phyloP scores from a whole-genome alignment of 1,139 yeast species.

The Sugiyamaella pinicola region DNA sequence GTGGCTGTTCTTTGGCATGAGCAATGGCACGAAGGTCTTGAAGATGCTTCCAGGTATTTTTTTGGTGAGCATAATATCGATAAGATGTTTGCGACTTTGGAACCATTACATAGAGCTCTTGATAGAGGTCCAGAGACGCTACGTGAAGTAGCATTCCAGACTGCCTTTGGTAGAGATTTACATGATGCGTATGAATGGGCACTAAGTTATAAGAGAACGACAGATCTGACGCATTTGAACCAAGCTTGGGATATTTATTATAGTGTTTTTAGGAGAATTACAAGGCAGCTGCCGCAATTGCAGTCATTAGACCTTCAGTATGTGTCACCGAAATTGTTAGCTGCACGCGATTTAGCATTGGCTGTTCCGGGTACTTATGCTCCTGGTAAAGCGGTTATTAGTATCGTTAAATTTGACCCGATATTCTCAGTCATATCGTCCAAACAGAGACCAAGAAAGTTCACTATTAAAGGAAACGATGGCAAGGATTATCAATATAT shows the following conservation, averaged over 20 bases:
- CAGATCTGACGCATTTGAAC: slow-evolving; percentile 83
- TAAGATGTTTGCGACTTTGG: slow-evolving; percentile 88
- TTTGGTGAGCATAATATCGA: slow-evolving; percentile 95
- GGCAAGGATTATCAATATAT: slow-evolving; percentile 83
- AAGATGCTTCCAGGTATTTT: slow-evolving; percentile 91
- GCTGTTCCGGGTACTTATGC: slow-evolving; percentile 94
- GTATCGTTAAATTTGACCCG: slow-evolving; percentile 77
- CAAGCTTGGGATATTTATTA: slow-evolving; percentile 99
- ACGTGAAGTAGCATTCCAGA: slow-evolving; percentile 89
- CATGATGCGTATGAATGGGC: slow-evolving; percentile 96
- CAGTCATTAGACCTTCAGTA: slow-evolving; percentile 87
- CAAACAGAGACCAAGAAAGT: slow-evolving; percentile 90
- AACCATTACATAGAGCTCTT: slow-evolving; percentile 82
- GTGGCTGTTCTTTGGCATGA: slow-evolving; percentile 98
- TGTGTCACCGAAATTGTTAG: slow-evolving; percentile 81
- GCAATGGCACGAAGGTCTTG: slow-evolving; percentile 96
- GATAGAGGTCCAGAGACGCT: slow-evolving; percentile 89
- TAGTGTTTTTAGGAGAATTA: slow-evolving; percentile 87
- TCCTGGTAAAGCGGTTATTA: slow-evolving; percentile 78
- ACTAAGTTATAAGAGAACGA: slow-evolving; percentile 76
- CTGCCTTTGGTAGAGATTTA: slow-evolving; percentile 90
- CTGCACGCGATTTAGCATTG: slow-evolving; percentile 75
- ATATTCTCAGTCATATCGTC: slow-evolving; percentile 88
- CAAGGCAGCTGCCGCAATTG: slow-evolving; percentile 84
- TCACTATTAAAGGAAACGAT: slow-evolving; percentile 80